Evolutionary conservation across 306 rosid species (phyloP), one percentile per base, ranked within the genome.

Genomic region (Cucurbita maxima): DNA sequence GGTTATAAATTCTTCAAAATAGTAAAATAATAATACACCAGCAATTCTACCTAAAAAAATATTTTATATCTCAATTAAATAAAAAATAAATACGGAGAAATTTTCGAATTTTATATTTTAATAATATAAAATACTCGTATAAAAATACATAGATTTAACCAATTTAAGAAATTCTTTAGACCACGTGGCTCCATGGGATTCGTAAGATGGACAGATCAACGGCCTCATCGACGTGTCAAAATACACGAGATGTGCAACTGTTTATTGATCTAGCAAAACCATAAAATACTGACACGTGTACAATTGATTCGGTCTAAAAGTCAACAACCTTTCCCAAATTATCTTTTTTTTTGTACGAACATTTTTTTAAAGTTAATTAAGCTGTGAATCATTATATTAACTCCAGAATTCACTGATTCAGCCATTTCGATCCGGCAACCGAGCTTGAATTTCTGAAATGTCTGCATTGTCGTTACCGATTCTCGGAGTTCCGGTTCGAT

Each of bases 401-500:
- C 70, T 40, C 41, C 51, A n/a, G 22, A 25, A 48, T 71, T 58
- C 76, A 19, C 34, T 20, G 10, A 8, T 40, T 41, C 38, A 18
- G 52, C 38, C 36, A 45, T 6, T 45, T 15, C 19, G 30, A 58
- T 37, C 71, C 44, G 56, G 54, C 34, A 20, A 45, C 10, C 15
- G 76, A 73, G 19, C 75, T 8, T 44, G 16, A 48, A 25, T 25
- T 47, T 68, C 44, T 50, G 16, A 7, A 77, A 88, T 88, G 94
- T 78, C 77, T 36, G 75, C 81, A 14, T 19, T 84, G 55, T 75
- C 89, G 18, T 62, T 76, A 36, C 85, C 80, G 16, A 54, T 78
- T 51, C 48, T 78, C 79, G 6, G 72, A 48, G 8, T 45, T 20
- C 54, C 67, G 55, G 30, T 63, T 70, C 71, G 52, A 40, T 48